Evolutionary conservation across 768 basidiomycete genomes (phyloP), one percentile per base, ranked within the genome.

Genomic region (Phaeotremella fagi): DNA sequence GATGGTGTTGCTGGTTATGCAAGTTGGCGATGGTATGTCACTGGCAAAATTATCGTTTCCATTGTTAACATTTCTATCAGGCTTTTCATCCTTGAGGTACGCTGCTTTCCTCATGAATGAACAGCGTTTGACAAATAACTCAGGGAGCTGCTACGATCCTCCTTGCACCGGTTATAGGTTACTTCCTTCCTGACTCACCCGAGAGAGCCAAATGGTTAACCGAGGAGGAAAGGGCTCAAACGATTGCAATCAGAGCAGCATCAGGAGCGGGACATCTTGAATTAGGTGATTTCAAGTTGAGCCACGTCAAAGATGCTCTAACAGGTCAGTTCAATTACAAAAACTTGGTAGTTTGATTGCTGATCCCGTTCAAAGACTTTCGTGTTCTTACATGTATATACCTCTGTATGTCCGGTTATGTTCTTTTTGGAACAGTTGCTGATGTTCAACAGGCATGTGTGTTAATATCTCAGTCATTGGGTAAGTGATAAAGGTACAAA

Each of bases 161-260:
- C 18, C 22, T 45, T 4, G 45, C 45, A 18, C 16, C 45, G 16
- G 45, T 45, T 14, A 22, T 45, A 7, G 9, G 7, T 11, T 14
- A 48, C 22, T 48, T 48, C 26, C 14, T 54, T 16, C 53, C 53
- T 26, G 53, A 54, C 37, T 48, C 53, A n/a, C 53, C 53, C 24
- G 18, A 48, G 27, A 54, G 25, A 14, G 53, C 53, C 1, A 20
- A 47, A 31, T 54, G 31, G 23, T 38, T 54, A 7, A 41, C 24
- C 4, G 18, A 31, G 20, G 36, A 43, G 9, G 53, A 54, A 12
- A 54, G 28, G 47, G 37, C 38, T 36, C 16, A 48, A 26, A 46
- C 46, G 6, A 46, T 54, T 42, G 7, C 31, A 7, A 16, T 16
- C 16, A 7, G 31, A 16, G 7, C 31, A 16, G 7, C 16, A 7